Conservation (phyloP, 805 yeast species). For the Lipomyces orientalis region DNA sequence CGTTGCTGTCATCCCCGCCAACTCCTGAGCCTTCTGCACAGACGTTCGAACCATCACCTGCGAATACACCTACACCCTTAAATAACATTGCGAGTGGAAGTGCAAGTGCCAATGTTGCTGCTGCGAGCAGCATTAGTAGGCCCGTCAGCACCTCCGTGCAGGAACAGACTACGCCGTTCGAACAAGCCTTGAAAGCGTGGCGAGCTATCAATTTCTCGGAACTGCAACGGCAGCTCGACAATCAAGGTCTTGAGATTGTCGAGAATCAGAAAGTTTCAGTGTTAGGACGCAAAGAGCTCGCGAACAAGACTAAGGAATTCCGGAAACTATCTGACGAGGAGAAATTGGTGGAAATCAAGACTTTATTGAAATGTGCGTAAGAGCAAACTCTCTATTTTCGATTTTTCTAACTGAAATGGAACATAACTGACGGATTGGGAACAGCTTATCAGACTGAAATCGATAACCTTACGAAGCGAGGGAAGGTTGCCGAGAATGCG, state of each 20-base stretch:
- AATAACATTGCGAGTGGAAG: not conserved
- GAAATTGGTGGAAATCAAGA: conserved; percentile 68
- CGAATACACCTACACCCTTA: not conserved
- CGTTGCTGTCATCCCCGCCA: conserved; percentile 10
- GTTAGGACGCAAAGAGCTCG: conserved; percentile 73
- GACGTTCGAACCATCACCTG: not conserved
- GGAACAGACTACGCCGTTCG: conserved; percentile 37
- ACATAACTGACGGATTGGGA: not conserved
- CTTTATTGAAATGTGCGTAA: conserved; percentile 56
- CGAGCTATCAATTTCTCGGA: conserved; percentile 66
- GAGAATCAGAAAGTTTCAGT: conserved; percentile 71
- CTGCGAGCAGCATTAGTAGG: not conserved
- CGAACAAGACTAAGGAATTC: conserved; percentile 84
- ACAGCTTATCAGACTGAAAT: conserved; percentile 82
- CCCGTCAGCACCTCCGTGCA: conserved; percentile 11
- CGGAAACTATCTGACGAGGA: conserved; percentile 70
- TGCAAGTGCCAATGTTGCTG: not conserved
- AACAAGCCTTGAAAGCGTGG: conserved; percentile 39
- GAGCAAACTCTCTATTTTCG: not conserved
- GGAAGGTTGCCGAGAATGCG: conserved; percentile 72
- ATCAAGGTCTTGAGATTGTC: conserved; percentile 73
- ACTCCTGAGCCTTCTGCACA: conserved; percentile 8
- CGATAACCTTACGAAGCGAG: conserved; percentile 77
- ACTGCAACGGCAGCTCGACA: conserved; percentile 75
- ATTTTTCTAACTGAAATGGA: not conserved